Conservation (phyloP, 495 filamentous ascomycete genomes). For the Filosporella fistucella region DNA sequence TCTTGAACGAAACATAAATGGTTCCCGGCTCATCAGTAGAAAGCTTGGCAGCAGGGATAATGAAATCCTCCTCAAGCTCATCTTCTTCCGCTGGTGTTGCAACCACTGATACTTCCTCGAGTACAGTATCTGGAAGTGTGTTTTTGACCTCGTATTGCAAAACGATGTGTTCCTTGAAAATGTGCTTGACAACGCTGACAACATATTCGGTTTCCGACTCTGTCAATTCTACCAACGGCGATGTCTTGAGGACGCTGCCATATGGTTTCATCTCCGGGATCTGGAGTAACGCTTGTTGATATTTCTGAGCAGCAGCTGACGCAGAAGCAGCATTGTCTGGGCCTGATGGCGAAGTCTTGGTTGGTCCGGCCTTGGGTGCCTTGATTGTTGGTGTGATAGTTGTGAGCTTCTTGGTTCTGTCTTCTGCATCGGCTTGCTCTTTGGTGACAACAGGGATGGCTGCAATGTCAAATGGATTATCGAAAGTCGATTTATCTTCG, state of each 20-base stretch:
- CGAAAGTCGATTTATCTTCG: slow-evolving; percentile 78
- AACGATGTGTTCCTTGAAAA: slow-evolving; percentile 95
- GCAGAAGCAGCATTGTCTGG: slow-evolving; percentile 69
- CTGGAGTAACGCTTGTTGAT: slow-evolving; percentile 77
- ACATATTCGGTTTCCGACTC: slow-evolving; percentile 98
- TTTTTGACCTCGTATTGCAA: slow-evolving; percentile 98
- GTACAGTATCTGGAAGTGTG: slow-evolving; percentile 82
- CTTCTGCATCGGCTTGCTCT: slow-evolving; percentile 95
- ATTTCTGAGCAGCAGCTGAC: slow-evolving; percentile 77
- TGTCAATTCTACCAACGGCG: slow-evolving; percentile 79
- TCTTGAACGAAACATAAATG: slow-evolving; percentile 93
- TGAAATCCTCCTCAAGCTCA: slow-evolving; percentile 83
- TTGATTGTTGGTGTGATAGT: slow-evolving; percentile 91
- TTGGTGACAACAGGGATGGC: slow-evolving; percentile 91
- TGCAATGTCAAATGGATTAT: slow-evolving; percentile 80
- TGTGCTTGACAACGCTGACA: slow-evolving; percentile 88
- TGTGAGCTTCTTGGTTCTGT: slow-evolving; percentile 92
- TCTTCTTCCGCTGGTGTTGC: slow-evolving; percentile 83
- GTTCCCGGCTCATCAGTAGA: slow-evolving; percentile 79
- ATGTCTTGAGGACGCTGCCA: slow-evolving; percentile 86
- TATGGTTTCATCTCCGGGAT: slow-evolving; percentile 89
- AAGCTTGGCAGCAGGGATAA: slow-evolving; percentile 81
- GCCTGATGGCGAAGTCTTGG: slow-evolving; percentile 64
- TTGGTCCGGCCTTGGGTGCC: slow-evolving; percentile 76
- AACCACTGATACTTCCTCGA: slow-evolving; percentile 86